phyloP scores from a whole-genome alignment of 2,329 filamentous ascomycete species.

The Verruconis gallopava region DNA sequence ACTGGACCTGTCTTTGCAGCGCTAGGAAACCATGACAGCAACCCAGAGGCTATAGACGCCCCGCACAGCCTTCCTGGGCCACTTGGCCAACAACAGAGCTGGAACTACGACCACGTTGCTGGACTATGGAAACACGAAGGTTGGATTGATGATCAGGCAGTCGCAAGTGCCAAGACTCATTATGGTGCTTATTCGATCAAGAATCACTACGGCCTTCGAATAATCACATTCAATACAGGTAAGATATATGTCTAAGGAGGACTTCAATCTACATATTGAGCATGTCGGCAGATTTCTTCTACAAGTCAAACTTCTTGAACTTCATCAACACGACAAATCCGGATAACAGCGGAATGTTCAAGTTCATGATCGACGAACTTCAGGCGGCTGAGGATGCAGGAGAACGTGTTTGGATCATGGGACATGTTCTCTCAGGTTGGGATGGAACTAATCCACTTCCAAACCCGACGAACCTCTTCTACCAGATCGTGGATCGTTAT shows the following conservation, averaged over 20 bases:
- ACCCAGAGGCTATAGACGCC: slow-evolving; percentile 39
- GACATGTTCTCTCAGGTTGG: slow-evolving; percentile 43
- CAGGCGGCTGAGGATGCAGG: slow-evolving; percentile 38
- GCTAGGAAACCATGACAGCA: slow-evolving; percentile 46
- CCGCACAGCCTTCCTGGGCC: slow-evolving; percentile 40
- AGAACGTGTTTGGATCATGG: slow-evolving; percentile 42
- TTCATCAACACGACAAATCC: slow-evolving; percentile 40
- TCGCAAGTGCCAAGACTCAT: slow-evolving; percentile 36
- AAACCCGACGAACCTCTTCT: slow-evolving; percentile 42
- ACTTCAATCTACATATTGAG: neutral
- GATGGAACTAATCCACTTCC: slow-evolving; percentile 41
- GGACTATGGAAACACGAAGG: slow-evolving; percentile 42
- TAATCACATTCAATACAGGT: slow-evolving; percentile 38
- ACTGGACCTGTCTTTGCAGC: slow-evolving; percentile 43
- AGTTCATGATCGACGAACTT: slow-evolving; percentile 39
- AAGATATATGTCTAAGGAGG: neutral
- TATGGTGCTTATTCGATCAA: slow-evolving; percentile 44
- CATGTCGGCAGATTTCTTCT: slow-evolving; percentile 31
- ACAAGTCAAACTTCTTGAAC: slow-evolving; percentile 33
- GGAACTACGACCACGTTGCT: slow-evolving; percentile 46
- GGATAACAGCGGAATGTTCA: slow-evolving; percentile 36
- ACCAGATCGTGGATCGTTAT: slow-evolving; percentile 42
- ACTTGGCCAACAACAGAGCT: slow-evolving; percentile 42
- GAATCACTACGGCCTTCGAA: slow-evolving; percentile 38
- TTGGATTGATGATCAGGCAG: slow-evolving; percentile 37